Evolutionary conservation across 257 asterid genomes (phyloP).

Genomic region (Jacaranda copaia): DNA sequence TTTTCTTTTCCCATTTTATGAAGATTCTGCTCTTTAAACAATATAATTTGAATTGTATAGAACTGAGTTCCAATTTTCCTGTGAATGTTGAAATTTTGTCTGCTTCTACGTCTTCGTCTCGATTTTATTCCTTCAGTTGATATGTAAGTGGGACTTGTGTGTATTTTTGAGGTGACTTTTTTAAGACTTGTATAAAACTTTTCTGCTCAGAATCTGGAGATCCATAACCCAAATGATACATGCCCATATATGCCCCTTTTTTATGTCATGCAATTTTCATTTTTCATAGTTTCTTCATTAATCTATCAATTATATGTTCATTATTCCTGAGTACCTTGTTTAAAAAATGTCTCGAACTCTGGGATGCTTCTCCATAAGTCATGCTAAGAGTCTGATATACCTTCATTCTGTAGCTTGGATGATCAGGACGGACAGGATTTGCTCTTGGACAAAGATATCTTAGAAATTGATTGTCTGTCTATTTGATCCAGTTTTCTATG

Average conservation of each 20-base stretch:
- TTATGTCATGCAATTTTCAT: slow-evolving; percentile 1
- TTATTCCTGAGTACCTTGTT: too few species aligned
- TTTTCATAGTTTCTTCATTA: slow-evolving; percentile 16
- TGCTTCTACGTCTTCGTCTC: slow-evolving; percentile 2
- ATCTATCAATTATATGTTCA: neutral
- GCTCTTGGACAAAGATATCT: too few species aligned
- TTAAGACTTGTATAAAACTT: neutral
- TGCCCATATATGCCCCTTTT: neutral
- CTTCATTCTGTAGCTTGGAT: too few species aligned
- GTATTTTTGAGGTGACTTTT: neutral
- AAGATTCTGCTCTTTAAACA: neutral
- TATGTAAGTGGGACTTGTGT: neutral
- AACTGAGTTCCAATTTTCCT: neutral
- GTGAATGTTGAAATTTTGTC: neutral
- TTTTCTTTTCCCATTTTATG: neutral
- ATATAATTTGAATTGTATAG: neutral
- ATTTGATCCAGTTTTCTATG: too few species aligned
- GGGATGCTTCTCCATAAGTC: too few species aligned
- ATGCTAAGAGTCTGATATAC: too few species aligned
- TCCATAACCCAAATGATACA: neutral
- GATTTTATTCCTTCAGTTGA: neutral
- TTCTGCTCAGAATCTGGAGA: neutral
- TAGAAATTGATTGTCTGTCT: too few species aligned
- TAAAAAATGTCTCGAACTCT: too few species aligned
- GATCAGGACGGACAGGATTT: too few species aligned